Evolutionary conservation across 2,329 filamentous ascomycete genomes (phyloP).

Genomic region (Pyrenochaeta sp.): DNA sequence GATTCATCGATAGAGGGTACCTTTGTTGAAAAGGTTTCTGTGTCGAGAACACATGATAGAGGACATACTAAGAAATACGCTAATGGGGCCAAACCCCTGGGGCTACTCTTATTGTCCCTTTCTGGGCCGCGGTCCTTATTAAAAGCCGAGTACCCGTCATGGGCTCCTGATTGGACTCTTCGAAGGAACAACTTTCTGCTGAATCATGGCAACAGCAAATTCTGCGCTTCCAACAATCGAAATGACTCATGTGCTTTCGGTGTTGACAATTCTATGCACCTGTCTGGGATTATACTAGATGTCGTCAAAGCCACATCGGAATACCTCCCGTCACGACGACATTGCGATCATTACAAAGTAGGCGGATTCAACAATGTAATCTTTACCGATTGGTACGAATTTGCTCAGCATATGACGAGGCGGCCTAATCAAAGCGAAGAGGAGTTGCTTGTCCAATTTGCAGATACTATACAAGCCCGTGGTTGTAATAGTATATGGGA

Average conservation of each 20-base stretch:
- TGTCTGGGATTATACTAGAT: background rate
- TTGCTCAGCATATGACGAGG: background rate
- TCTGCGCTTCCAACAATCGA: background rate
- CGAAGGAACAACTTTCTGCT: background rate
- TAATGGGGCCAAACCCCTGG: background rate
- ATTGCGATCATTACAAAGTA: background rate
- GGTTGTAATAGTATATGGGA: conserved; percentile 4
- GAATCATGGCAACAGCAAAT: background rate
- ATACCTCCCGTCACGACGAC: background rate
- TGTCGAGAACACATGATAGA: background rate
- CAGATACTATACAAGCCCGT: background rate
- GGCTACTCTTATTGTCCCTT: background rate
- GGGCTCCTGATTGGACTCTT: background rate
- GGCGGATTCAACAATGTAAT: background rate
- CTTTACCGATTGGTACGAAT: background rate
- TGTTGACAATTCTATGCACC: background rate
- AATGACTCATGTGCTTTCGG: background rate
- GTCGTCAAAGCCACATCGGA: background rate
- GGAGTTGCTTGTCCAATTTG: background rate
- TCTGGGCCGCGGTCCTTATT: background rate
- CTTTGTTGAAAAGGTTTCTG: background rate
- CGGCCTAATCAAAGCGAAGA: background rate
- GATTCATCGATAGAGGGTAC: background rate
- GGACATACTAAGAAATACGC: background rate
- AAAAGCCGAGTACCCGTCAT: background rate